Percentiles rank a stretch among this genome's conserved stretches.
These are phyloP conservation scores for Metarhizium album DNA, from an alignment of 2,329 filamentous ascomycete species.

Conservation along the genomic window DNA sequence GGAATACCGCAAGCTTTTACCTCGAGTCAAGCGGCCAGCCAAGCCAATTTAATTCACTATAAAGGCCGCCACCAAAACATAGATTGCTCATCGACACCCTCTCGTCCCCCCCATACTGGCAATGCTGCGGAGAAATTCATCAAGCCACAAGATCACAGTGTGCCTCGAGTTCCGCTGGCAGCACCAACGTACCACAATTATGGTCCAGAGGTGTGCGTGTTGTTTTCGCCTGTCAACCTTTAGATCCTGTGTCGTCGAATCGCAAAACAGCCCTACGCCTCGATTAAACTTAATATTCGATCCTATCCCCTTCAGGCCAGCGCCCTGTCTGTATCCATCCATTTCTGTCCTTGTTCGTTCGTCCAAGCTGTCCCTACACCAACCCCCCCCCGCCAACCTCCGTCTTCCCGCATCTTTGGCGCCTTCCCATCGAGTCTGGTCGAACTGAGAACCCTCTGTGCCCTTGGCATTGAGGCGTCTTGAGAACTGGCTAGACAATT, in stretches of 20 bases:
- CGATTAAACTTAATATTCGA: constrained; percentile 7
- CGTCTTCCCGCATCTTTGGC: constrained; percentile 2
- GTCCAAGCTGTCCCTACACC: not conserved
- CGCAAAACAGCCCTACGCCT: constrained; percentile 5
- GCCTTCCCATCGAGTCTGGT: not conserved
- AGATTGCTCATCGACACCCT: not conserved
- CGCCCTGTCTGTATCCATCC: constrained; percentile 3
- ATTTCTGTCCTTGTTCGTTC: constrained; percentile 2
- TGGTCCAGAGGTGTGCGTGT: not conserved
- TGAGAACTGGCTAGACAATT: not conserved
- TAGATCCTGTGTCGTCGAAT: constrained; percentile 1
- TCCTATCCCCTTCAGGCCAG: constrained; percentile 7
- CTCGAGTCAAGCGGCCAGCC: not conserved
- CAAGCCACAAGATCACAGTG: constrained; percentile 1
- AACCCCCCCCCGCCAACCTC: not conserved
- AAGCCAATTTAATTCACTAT: not conserved
- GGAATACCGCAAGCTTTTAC: not conserved
- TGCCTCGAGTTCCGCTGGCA: constrained; percentile 1
- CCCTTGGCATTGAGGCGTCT: not conserved
- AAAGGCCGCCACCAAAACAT: not conserved
- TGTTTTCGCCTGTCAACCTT: constrained; percentile 1
- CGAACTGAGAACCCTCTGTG: not conserved
- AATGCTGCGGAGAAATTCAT: not conserved
- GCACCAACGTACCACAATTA: not conserved
- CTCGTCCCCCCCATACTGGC: not conserved